Evolutionary conservation across 352 stramenopile genomes (phyloP), one percentile per base, ranked within the genome.

Genomic region (Globisporangium polare): DNA sequence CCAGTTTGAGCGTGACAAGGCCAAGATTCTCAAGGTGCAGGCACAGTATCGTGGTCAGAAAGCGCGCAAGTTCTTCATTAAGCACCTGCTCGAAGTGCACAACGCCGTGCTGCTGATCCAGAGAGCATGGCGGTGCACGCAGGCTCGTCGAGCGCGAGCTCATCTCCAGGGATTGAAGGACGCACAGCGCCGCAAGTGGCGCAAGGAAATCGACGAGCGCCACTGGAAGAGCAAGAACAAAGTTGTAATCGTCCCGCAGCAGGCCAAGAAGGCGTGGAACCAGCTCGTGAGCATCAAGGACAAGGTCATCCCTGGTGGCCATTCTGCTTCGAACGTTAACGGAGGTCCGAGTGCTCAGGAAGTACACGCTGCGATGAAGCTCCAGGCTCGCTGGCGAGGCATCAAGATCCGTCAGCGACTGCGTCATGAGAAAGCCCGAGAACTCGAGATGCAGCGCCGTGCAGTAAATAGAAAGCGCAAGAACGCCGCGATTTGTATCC

Each of bases 1-100:
- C 42, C 70, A 75, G 20, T 91, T 91, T 67, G 79, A 91, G 31
- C 65, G 75, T 8, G 82, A 91, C 45, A 89, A 89, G 31, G 24
- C 26, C 35, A 77, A 77, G 31, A 81, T 88, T 29, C 15, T 86
- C 0, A 69, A 75, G 33, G 65, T 91, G 3, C 82, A 91, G 60
- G 72, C 82, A 8, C 64, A 74, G 37, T 88, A 65, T 57, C 76
- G 82, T 12, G 74, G 77, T 8, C 71, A 70, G 26, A 43, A 76
- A 46, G 68, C 72, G 1, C 77, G 74, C 15, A 67, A 51, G 63
- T 69, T 58, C 26, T 68, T 66, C 41, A 54, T 31, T 6, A 54
- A 63, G 5, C 64, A 88, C 37, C 67, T 63, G 12, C 1, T 53
- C 0, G 55, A 70, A 26, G 60, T 84, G 12, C 22, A 42, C 4